A percentile compares a stretch with the other conserved stretches of the same genome.
phyloP scores from a whole-genome alignment of 176 grass and related monocot species.

The Triticum dicoccoides region DNA sequence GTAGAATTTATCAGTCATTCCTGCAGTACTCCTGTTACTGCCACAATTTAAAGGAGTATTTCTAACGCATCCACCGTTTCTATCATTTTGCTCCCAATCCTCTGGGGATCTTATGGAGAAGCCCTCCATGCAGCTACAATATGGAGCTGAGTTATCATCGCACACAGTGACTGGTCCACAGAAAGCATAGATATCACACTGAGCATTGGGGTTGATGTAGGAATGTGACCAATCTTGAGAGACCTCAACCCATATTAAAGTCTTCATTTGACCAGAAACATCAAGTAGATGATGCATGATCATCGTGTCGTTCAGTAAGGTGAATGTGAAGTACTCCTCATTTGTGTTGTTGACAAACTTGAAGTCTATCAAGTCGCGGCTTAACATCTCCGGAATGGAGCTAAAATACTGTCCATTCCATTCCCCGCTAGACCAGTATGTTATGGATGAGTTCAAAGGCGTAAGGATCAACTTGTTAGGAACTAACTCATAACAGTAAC shows the following conservation, averaged over 20 bases:
- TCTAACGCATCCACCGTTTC: conserved; percentile 41
- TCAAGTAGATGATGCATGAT: conserved; percentile 17
- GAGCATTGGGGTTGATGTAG: conserved; percentile 12
- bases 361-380: neutral
- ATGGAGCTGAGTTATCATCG: neutral
- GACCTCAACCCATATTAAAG: conserved; percentile 18
- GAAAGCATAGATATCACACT: conserved; percentile 38
- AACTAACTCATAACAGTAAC: conserved; percentile 19
- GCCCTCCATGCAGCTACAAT: conserved; percentile 49
- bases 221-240: conserved; percentile 25
- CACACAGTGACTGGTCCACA: conserved; percentile 46
- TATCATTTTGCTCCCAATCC: conserved; percentile 45
- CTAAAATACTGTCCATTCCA: conserved; percentile 51
- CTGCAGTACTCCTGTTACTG: neutral
- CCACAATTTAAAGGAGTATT: conserved; percentile 35
- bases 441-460: conserved; percentile 13
- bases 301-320: conserved; percentile 8
- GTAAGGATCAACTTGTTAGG: neutral
- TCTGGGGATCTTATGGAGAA: conserved; percentile 24
- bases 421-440: conserved; percentile 31
- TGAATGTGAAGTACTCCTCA: conserved; percentile 34
- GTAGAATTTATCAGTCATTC: conserved; percentile 39
- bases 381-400: conserved; percentile 14
- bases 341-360: conserved; percentile 26
- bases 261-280: conserved; percentile 28